A percentile compares a stretch with the other conserved stretches of the same genome.
These are phyloP conservation scores for Exophiala sideris DNA, from an alignment of 2,329 filamentous ascomycete species.

Conservation along the genomic window DNA sequence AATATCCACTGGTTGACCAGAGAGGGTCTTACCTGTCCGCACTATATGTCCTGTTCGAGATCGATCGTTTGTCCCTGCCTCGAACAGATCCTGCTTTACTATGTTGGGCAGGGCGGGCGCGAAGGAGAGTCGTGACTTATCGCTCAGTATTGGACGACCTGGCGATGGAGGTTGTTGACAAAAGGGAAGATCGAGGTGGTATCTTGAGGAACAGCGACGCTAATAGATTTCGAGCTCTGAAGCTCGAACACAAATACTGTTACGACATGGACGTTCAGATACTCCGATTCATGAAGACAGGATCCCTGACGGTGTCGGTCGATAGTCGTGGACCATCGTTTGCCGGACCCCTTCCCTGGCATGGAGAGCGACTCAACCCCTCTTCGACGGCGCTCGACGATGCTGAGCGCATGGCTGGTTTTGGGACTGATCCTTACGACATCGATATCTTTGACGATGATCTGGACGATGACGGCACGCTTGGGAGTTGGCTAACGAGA, in stretches of 20 bases:
- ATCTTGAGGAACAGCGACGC: not conserved
- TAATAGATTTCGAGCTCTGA: not conserved
- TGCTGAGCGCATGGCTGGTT: not conserved
- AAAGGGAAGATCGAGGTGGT: not conserved
- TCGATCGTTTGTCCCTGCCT: constrained; percentile 5
- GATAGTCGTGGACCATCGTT: constrained; percentile 1
- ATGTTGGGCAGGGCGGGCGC: constrained; percentile 2
- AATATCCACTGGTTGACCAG: not conserved
- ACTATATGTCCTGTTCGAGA: constrained; percentile 4
- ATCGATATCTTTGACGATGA: constrained; percentile 1
- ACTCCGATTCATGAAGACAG: not conserved
- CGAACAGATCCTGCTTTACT: constrained; percentile 2
- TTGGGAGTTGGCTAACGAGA: too few relatives aligned
- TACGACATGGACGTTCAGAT: constrained; percentile 8
- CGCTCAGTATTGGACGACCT: not conserved
- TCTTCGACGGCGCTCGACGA: constrained; percentile 1
- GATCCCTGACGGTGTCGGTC: not conserved
- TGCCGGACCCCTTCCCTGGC: constrained; percentile 3
- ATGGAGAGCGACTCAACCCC: constrained; percentile 1
- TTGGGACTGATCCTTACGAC: not conserved
- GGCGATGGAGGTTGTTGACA: not conserved
- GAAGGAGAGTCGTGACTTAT: not conserved
- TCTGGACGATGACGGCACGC: not conserved
- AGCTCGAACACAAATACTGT: not conserved
- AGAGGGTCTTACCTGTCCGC: not conserved